These are phyloP conservation scores for Lachancea quebecensis DNA, from an alignment of 805 yeast species.

Conservation along the genomic window DNA sequence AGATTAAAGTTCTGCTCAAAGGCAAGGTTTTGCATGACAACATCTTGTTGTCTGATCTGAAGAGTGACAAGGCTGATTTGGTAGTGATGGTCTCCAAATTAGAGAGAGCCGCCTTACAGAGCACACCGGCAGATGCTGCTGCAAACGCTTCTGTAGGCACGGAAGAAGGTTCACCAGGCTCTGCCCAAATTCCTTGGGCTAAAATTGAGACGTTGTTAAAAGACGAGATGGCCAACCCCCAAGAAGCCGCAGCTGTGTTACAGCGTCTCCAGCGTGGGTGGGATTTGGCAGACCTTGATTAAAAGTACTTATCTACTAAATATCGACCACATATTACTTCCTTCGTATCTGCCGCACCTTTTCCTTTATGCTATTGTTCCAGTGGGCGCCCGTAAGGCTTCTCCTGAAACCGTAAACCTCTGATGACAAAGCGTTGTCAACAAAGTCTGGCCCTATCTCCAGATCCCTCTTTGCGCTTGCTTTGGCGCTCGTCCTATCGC, in stretches of 20 bases:
- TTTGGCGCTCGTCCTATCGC: conserved; percentile 2
- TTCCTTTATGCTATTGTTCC: conserved; percentile 55
- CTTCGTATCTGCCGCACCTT: conserved; percentile 42
- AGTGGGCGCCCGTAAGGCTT: conserved; percentile 45
- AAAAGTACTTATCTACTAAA: not conserved
- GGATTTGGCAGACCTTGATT: conserved; percentile 25
- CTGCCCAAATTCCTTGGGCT: conserved; percentile 37
- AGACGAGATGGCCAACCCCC: conserved; percentile 28
- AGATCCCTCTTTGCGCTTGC: conserved; percentile 8
- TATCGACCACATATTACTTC: conserved; percentile 13
- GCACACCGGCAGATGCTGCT: too few relatives aligned
- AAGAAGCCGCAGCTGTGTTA: conserved; percentile 25
- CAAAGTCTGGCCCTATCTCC: conserved; percentile 19
- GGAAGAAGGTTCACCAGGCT: not conserved
- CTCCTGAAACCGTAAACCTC: conserved; percentile 39
- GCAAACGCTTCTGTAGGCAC: too few relatives aligned
- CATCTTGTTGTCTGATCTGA: conserved; percentile 31
- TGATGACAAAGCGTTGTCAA: conserved; percentile 32
- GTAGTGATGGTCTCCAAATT: conserved; percentile 39
- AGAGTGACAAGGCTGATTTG: conserved; percentile 31
- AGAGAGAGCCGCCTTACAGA: not conserved
- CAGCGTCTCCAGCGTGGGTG: conserved; percentile 37
- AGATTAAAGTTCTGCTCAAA: conserved; percentile 48
- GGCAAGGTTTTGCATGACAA: conserved; percentile 58
- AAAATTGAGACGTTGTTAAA: conserved; percentile 34